Conservation (phyloP, 208 protist species). For the Tetramitus jugosus region DNA sequence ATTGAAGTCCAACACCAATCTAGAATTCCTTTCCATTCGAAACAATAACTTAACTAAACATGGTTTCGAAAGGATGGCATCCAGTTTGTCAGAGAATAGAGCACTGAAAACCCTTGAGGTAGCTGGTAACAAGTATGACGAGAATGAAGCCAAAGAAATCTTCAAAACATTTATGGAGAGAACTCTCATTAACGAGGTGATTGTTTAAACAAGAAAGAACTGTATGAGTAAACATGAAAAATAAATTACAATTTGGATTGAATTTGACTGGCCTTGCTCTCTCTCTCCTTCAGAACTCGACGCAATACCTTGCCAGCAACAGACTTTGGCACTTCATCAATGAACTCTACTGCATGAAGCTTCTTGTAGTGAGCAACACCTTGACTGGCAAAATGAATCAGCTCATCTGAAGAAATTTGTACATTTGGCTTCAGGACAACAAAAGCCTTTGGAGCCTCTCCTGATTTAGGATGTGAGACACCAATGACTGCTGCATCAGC, state of each 20-base stretch:
- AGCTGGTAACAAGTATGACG: neutral
- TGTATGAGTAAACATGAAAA: too few species aligned
- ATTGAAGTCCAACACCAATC: neutral
- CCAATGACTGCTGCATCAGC: conserved; percentile 5
- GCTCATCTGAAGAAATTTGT: conserved; percentile 14
- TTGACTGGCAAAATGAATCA: conserved; percentile 44
- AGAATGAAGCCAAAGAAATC: neutral
- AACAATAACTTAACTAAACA: conserved; percentile 3
- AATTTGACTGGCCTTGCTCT: too few species aligned
- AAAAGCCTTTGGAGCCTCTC: conserved; percentile 23
- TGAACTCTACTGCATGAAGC: conserved; percentile 58
- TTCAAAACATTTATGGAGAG: neutral
- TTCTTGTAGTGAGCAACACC: conserved; percentile 54
- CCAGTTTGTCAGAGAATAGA: neutral
- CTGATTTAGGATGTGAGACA: neutral
- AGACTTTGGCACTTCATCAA: conserved; percentile 53
- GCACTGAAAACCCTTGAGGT: neutral
- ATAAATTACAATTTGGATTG: too few species aligned
- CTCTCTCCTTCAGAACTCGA: conserved; percentile 32
- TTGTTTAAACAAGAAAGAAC: neutral
- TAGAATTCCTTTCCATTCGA: neutral
- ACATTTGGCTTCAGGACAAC: neutral
- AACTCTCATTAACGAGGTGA: neutral
- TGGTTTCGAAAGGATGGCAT: neutral
- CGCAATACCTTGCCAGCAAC: conserved; percentile 62